Base-by-base conservation (phyloP, 495 filamentous ascomycete species). In the Hypoxylon rickii region DNA sequence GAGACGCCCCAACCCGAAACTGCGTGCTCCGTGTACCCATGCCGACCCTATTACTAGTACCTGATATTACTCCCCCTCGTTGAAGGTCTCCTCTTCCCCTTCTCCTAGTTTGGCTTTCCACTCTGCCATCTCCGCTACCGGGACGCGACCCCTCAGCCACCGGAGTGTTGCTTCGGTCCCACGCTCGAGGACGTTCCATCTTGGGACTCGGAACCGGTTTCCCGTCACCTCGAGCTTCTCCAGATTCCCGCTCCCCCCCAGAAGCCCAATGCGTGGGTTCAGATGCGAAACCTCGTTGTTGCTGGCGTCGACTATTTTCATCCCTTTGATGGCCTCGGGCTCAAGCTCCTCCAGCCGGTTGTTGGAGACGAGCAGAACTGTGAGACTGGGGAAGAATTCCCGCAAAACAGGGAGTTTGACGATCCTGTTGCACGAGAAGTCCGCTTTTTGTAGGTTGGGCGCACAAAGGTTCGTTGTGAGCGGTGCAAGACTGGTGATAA, bases 91-190 rank as follows among this genome's bases (percentile, higher is more conserved):
- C 1, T 70, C 68, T 31, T 65, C 55, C 3, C 39, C 62, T 21
- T 57, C 63, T 1, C 68, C 73, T 1, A 67, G 67, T 19, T 73
- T 68, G 1, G 65, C 76, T 38, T 65, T 68, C 76, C 76, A 79
- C 15, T 69, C 74, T 1, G 55, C 73, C 74, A 76, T 77, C 55
- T 89, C 89, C 18, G 83, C 82, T 10, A 78, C 80, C 0, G 89
- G 87, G 31, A 97, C 86, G 51, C 86, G 82, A 41, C 88, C 87
- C 52, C 88, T 83, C 49, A 96, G 67, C 87, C 89, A 97, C 43
- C 87, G 78, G 60, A 96, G 75, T n/a, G 90, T 82, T 13, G 88
- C 85, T 65, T 95, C 90, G 0, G 91, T 96, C 6, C 93, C 93
- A 52, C 92, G 89, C 47, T 91, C 89, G 49, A 97, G 73, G 11